These are phyloP conservation scores for Gamarada debralockiae DNA, from an alignment of 495 filamentous ascomycete species.

Conservation along the genomic window DNA sequence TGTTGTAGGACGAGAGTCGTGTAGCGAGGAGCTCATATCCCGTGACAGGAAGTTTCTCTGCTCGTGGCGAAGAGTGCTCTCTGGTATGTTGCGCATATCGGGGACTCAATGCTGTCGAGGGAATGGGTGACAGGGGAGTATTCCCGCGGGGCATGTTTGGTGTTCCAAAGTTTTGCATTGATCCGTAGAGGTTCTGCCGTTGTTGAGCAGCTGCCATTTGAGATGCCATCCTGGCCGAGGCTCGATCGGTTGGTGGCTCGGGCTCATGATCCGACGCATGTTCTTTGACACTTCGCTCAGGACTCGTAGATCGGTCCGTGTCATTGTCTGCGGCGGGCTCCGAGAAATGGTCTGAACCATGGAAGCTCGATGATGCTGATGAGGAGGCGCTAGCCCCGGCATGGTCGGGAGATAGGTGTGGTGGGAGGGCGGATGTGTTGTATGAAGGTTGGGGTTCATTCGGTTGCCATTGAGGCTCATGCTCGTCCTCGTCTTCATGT, in stretches of 20 bases:
- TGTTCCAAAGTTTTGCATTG: conserved; percentile 19
- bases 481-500: background rate
- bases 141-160: conserved; percentile 16
- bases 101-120: conserved; percentile 10
- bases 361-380: conserved; percentile 32
- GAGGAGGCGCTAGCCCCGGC: conserved; percentile 22
- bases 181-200: conserved; percentile 16
- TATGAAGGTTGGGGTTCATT: background rate
- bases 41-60: conserved; percentile 19
- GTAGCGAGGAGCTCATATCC: conserved; percentile 24
- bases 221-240: conserved; percentile 23
- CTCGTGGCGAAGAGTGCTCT: conserved; percentile 10
- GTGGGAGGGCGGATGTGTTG: background rate
- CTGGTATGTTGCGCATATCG: conserved; percentile 7
- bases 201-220: conserved; percentile 26
- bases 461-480: conserved; percentile 1
- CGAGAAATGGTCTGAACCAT: conserved; percentile 28
- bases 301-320: conserved; percentile 42
- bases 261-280: conserved; percentile 13
- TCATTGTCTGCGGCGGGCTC: conserved; percentile 32
- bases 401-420: conserved; percentile 1
- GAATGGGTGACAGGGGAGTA: background rate
- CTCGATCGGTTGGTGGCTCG: conserved; percentile 5
- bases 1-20: conserved; percentile 7
- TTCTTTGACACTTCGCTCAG: conserved; percentile 32